Evolutionary conservation across 2,329 filamentous ascomycete species (phyloP), one percentile per base, ranked within the genome.

Genomic region (Stagonosporopsis vannaccii): DNA sequence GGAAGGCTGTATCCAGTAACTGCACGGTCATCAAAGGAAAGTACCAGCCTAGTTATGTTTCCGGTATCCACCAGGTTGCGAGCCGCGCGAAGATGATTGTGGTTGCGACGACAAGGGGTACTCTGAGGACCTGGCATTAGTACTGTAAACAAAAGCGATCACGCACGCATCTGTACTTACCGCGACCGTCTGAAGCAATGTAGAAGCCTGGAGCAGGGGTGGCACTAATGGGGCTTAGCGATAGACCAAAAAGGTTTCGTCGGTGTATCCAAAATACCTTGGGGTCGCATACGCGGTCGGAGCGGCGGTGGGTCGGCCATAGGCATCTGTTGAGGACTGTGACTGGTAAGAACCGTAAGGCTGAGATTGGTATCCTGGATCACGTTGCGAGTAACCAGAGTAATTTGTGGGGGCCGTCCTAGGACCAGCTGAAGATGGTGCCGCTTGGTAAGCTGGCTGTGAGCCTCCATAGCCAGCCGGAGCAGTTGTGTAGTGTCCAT

Each of bases 211-310:
- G 71, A 30, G 66, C 63, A 56, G 69, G 64, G 54, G 65, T 64
- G 58, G 68, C 47, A 71, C 70, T 75, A 68, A 53, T 56, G 56
- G 65, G 70, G 68, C 69, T 77, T 76, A 77, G 74, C 70, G 71
- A 72, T 73, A 75, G 61, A 72, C 74, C 74, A 75, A 74, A 72
- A 63, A 76, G 43, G 62, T 59, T 44, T 71, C 67, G 66, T 74
- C 68, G 62, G 62, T 71, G 58, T 75, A 74, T 65, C 74, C 72
- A 74, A 76, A 77, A 77, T 77, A 77, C 75, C 75, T 77, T 71
- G 73, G 69, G 59, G 67, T 58, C 47, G 65, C 39, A 59, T 69
- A 63, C 40, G 62, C 48, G 39, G 70, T 59, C 32, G 66, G 59
- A 53, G 67, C 49, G 19, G 61, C 61, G 46, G 65, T 56, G 36